Conservation (phyloP, 768 basidiomycete genomes). For the Rhodosporidiobolus odoratus region DNA sequence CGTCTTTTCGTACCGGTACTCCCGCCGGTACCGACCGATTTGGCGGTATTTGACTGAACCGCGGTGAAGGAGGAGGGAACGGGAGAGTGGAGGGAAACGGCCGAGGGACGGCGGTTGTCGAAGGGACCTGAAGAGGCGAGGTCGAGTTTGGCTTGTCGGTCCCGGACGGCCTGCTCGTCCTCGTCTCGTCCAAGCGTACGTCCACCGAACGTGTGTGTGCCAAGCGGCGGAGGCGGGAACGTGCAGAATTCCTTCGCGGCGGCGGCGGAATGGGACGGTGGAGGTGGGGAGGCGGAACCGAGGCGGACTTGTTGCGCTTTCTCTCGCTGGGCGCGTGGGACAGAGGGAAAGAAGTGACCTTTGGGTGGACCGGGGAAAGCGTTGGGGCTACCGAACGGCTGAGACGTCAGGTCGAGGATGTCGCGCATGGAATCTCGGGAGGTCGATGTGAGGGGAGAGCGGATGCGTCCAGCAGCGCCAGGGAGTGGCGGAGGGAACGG, state of each 20-base stretch:
- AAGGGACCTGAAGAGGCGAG: not conserved
- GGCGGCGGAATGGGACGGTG: not conserved
- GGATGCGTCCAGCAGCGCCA: not conserved
- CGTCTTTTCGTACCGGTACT: constrained; percentile 23
- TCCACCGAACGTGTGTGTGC: too few species aligned
- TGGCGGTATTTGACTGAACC: not conserved
- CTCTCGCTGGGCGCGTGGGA: constrained; percentile 15
- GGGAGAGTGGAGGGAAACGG: not conserved
- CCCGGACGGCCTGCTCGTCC: not conserved
- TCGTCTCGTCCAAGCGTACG: not conserved
- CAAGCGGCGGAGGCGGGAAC: constrained; percentile 5
- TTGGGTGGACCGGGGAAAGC: not conserved
- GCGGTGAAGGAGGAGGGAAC: not conserved
- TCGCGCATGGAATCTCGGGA: not conserved
- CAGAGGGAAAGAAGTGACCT: constrained; percentile 23
- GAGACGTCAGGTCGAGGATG: not conserved
- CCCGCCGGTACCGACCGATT: constrained; percentile 17
- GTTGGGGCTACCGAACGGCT: constrained; percentile 3
- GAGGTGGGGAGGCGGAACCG: not conserved
- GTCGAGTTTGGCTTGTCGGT: not conserved
- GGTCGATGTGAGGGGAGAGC: not conserved
- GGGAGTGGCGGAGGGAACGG: not conserved
- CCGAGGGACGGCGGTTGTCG: not conserved
- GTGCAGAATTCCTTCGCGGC: not conserved
- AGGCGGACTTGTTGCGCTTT: constrained; percentile 1